phyloP scores from a whole-genome alignment of 2,329 filamentous ascomycete species.

The Aspergillus vadensis region DNA sequence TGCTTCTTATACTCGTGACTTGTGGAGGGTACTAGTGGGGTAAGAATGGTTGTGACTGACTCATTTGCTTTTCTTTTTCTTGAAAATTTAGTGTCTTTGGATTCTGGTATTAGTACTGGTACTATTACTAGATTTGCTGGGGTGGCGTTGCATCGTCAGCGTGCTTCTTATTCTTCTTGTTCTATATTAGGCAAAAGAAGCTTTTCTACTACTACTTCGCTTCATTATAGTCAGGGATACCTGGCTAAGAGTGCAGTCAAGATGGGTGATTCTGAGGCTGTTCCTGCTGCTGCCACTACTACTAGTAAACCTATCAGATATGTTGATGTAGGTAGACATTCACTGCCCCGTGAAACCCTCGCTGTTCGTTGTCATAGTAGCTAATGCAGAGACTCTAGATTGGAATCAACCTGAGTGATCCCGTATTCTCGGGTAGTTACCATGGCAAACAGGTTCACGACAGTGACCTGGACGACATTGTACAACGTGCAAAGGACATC shows the following conservation, averaged over 20 bases:
- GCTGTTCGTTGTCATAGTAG: background rate
- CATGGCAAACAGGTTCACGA: slow-evolving; percentile 69
- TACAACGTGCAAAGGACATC: slow-evolving; percentile 74
- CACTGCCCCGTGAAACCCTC: background rate
- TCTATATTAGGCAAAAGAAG: slow-evolving; percentile 8
- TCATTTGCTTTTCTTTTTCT: background rate
- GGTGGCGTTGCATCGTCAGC: background rate
- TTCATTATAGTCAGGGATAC: slow-evolving; percentile 4
- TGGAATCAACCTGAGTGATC: slow-evolving; percentile 94
- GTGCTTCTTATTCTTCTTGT: slow-evolving; percentile 1
- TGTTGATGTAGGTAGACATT: slow-evolving; percentile 46
- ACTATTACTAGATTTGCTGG: too few relatives aligned
- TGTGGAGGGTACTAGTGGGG: background rate
- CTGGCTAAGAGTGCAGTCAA: slow-evolving; percentile 16
- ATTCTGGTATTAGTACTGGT: slow-evolving; percentile 15
- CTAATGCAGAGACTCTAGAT: slow-evolving; percentile 54
- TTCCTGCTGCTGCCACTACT: too few relatives aligned
- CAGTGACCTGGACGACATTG: slow-evolving; percentile 60
- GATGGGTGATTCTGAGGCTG: slow-evolving; percentile 36
- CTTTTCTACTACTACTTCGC: slow-evolving; percentile 13
- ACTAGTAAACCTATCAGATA: slow-evolving; percentile 42
- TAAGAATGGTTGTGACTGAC: background rate
- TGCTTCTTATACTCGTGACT: background rate
- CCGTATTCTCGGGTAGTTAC: slow-evolving; percentile 82
- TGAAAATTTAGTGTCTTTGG: background rate